Conservation (phyloP, 768 basidiomycete species). For the Daedalea quercina region DNA sequence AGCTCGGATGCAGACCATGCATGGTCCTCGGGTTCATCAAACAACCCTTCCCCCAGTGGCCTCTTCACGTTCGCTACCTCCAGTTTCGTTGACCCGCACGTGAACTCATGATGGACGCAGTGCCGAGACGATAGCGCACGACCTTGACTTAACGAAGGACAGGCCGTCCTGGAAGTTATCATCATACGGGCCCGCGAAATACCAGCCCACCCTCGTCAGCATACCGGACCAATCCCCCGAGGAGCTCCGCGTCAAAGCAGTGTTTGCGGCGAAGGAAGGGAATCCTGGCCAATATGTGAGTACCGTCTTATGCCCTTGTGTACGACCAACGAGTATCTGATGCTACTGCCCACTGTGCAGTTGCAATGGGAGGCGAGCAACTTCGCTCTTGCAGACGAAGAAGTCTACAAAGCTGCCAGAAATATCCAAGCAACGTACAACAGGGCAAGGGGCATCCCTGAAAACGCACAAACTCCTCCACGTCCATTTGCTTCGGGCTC, state of each 20-base stretch:
- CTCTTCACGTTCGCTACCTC: slow-evolving; percentile 21
- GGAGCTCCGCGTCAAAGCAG: slow-evolving; percentile 67
- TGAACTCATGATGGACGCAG: slow-evolving; percentile 29
- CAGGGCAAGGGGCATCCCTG: slow-evolving; percentile 38
- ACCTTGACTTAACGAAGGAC: slow-evolving; percentile 50
- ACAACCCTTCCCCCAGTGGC: slow-evolving; percentile 3
- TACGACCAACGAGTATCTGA: too few species aligned
- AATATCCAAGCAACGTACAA: slow-evolving; percentile 47
- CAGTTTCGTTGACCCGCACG: neutral
- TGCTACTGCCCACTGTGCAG: slow-evolving; percentile 21
- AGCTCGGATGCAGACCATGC: slow-evolving; percentile 13
- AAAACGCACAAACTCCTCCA: neutral
- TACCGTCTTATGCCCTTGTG: slow-evolving; percentile 8
- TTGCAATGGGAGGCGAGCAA: slow-evolving; percentile 52
- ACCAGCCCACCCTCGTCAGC: slow-evolving; percentile 57
- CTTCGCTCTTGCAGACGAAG: slow-evolving; percentile 43
- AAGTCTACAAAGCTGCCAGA: slow-evolving; percentile 25
- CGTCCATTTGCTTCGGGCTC: neutral
- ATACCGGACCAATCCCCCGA: slow-evolving; percentile 73
- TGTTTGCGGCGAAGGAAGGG: slow-evolving; percentile 45
- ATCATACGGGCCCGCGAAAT: slow-evolving; percentile 71
- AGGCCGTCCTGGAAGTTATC: slow-evolving; percentile 78
- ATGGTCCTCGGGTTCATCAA: slow-evolving; percentile 9
- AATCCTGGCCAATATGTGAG: slow-evolving; percentile 65
- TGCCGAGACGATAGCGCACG: slow-evolving; percentile 51